Conservation (phyloP, 2,329 filamentous ascomycete species). For the Colletotrichum lentis region DNA sequence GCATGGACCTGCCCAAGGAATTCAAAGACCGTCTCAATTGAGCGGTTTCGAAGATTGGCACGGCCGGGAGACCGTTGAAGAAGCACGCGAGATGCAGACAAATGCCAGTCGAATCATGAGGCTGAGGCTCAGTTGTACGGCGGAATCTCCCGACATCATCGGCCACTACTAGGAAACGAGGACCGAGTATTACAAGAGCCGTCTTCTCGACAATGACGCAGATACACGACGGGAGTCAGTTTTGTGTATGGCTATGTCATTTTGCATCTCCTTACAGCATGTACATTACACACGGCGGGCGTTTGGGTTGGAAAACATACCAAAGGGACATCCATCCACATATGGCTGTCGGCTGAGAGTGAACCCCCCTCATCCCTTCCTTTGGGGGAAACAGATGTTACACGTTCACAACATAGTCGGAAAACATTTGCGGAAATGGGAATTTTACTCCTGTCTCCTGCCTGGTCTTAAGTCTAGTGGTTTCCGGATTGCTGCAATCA, state of each 20-base stretch:
- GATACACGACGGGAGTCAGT: background rate
- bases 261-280: constrained; percentile 13
- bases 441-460: background rate
- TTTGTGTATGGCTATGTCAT: background rate
- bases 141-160: background rate
- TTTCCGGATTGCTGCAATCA: constrained; percentile 6
- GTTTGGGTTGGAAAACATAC: constrained; percentile 14
- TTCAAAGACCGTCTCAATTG: constrained; percentile 45
- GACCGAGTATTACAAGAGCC: background rate
- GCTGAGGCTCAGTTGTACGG: background rate
- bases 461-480: constrained; percentile 1
- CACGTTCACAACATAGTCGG: background rate
- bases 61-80: background rate
- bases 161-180: background rate
- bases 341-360: background rate
- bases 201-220: background rate
- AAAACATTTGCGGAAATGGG: too few species aligned
- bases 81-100: background rate
- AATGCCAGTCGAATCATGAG: background rate
- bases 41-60: background rate
- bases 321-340: background rate
- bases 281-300: constrained; percentile 22
- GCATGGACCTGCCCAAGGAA: constrained; percentile 84
- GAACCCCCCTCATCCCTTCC: too few species aligned
- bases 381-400: too few species aligned